phyloP scores from a whole-genome alignment of 768 basidiomycete genomes.

The Boletus pseudopeckii region DNA sequence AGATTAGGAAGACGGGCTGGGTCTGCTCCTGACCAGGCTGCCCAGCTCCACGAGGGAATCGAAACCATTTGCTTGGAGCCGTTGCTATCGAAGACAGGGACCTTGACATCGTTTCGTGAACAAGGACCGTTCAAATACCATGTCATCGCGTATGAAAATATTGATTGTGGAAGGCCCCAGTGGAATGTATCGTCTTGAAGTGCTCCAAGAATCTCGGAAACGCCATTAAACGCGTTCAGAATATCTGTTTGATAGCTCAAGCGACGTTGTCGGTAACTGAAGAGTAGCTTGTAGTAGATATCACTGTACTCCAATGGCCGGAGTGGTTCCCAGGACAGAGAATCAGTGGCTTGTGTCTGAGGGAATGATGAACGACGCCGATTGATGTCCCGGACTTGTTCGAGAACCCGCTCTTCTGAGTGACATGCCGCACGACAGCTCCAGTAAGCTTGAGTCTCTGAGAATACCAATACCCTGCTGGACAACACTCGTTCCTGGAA shows the following conservation, averaged over 20 bases:
- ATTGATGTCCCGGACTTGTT: not conserved
- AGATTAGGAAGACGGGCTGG: not conserved
- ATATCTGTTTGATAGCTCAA: constrained; percentile 15
- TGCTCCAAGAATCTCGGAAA: constrained; percentile 9
- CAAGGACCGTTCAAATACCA: constrained; percentile 3
- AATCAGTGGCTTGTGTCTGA: not conserved
- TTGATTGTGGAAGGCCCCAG: constrained; percentile 16
- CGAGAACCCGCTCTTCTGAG: constrained; percentile 14
- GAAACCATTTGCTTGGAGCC: constrained; percentile 3
- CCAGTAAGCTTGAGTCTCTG: constrained; percentile 18
- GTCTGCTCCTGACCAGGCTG: constrained; percentile 4
- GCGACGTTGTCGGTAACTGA: constrained; percentile 7
- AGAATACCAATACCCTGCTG: constrained; percentile 17
- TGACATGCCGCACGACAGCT: constrained; percentile 6
- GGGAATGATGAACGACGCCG: constrained; percentile 6
- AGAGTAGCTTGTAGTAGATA: not conserved
- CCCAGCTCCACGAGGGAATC: constrained; percentile 22
- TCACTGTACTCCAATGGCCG: not conserved
- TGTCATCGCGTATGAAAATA: constrained; percentile 9
- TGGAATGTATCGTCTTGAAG: constrained; percentile 10
- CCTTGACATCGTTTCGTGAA: not conserved
- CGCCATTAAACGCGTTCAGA: constrained; percentile 12
- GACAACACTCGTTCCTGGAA: constrained; percentile 20
- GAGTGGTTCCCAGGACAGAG: not conserved
- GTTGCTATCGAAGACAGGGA: constrained; percentile 4